phyloP scores from a whole-genome alignment of 2,329 filamentous ascomycete genomes.

The Colletotrichum tofieldiae region DNA sequence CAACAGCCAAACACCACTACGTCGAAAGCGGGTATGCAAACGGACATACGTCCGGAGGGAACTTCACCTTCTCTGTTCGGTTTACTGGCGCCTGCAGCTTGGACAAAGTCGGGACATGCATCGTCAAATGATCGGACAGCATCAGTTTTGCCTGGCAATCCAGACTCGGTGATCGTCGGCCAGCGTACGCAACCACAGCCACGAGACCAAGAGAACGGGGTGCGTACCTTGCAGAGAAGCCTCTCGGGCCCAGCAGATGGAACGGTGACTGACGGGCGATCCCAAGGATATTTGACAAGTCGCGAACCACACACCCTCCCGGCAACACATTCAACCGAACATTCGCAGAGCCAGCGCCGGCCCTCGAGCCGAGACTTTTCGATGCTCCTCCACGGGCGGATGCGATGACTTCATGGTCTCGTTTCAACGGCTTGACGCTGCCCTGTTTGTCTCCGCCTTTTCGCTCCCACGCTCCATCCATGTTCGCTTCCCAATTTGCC shows the following conservation, averaged over 20 bases:
- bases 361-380: conserved; percentile 23
- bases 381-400: conserved; percentile 24
- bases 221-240: conserved; percentile 42
- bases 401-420: conserved; percentile 41
- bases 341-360: background rate
- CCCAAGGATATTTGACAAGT: conserved; percentile 25
- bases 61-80: conserved; percentile 17
- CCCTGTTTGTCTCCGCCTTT: conserved; percentile 26
- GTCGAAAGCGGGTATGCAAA: conserved; percentile 20
- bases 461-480: background rate
- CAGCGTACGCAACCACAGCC: conserved; percentile 32
- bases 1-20: background rate
- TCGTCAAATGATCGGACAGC: conserved; percentile 40
- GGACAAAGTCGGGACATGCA: conserved; percentile 1
- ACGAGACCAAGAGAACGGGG: conserved; percentile 28
- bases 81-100: conserved; percentile 7
- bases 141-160: conserved; percentile 23
- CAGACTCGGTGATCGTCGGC: conserved; percentile 32
- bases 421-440: conserved; percentile 35
- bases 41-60: conserved; percentile 20
- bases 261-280: conserved; percentile 13
- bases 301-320: conserved; percentile 4
- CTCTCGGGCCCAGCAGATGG: conserved; percentile 6
- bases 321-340: conserved; percentile 1
- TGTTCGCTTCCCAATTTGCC: background rate